Conservation (phyloP, 495 filamentous ascomycete species). For the Aspergillus hancockii region DNA sequence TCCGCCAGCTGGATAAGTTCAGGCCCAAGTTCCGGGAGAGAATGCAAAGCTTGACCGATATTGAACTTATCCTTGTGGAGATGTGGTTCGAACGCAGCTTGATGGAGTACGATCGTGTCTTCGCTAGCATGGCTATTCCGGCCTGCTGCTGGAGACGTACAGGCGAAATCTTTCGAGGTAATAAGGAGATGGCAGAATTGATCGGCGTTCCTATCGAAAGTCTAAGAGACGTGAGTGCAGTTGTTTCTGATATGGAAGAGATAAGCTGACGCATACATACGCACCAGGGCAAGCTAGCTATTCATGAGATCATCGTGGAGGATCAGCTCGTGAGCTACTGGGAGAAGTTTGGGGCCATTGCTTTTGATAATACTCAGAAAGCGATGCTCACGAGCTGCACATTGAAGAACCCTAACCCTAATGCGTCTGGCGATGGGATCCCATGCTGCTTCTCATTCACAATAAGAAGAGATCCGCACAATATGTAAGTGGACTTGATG, state of each 20-base stretch:
- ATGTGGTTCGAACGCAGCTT: constrained; percentile 97
- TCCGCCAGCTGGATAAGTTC: constrained; percentile 87
- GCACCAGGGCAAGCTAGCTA: constrained; percentile 83
- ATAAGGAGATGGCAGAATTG: constrained; percentile 97
- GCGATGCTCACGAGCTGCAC: constrained; percentile 94
- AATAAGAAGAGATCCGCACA: constrained; percentile 88
- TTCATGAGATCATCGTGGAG: constrained; percentile 95
- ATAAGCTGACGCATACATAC: constrained; percentile 2
- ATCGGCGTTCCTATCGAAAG: constrained; percentile 91
- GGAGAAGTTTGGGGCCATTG: constrained; percentile 99
- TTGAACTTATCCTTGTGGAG: constrained; percentile 89
- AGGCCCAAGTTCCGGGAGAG: constrained; percentile 94
- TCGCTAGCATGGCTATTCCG: constrained; percentile 97
- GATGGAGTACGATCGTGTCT: constrained; percentile 97
- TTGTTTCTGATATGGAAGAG: background rate
- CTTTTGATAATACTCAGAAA: constrained; percentile 94
- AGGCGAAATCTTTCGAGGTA: constrained; percentile 95
- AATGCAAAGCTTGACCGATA: constrained; percentile 85
- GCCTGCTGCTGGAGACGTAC: constrained; percentile 97
- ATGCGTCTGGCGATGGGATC: constrained; percentile 69
- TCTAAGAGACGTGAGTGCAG: constrained; percentile 76
- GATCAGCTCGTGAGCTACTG: constrained; percentile 95
- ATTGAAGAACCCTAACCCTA: constrained; percentile 80
- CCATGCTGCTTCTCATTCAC: constrained; percentile 98
- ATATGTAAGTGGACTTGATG: constrained; percentile 70